Conservation (phyloP, 2,329 filamentous ascomycete genomes). For the Cyphellophora attinorum region DNA sequence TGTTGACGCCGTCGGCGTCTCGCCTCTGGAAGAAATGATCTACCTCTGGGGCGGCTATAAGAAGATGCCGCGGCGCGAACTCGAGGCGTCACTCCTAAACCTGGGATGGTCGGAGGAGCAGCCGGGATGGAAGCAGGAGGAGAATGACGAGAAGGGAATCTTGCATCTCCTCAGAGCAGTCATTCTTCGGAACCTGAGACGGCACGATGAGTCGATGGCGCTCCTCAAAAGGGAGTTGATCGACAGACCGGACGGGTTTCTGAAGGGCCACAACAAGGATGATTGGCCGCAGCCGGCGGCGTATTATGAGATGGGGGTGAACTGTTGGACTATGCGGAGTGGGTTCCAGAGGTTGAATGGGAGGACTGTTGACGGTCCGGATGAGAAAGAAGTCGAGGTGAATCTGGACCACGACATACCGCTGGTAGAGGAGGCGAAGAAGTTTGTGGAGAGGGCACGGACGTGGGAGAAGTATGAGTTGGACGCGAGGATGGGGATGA, state of each 20-base stretch:
- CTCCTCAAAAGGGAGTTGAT: constrained; percentile 56
- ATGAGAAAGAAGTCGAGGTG: background rate
- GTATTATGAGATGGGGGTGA: constrained; percentile 77
- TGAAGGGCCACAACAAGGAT: constrained; percentile 42
- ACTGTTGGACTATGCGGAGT: constrained; percentile 61
- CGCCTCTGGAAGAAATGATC: constrained; percentile 80
- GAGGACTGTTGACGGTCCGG: background rate
- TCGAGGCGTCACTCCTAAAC: constrained; percentile 54
- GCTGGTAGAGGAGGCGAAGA: constrained; percentile 42
- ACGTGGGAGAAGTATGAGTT: constrained; percentile 54
- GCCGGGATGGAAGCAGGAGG: constrained; percentile 41
- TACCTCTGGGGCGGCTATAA: constrained; percentile 89
- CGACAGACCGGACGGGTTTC: constrained; percentile 31
- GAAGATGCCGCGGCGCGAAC: constrained; percentile 59
- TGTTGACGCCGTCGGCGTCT: constrained; percentile 70
- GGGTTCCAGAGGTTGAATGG: constrained; percentile 20
- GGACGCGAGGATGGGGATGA: constrained; percentile 46
- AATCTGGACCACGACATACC: constrained; percentile 23
- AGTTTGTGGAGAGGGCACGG: constrained; percentile 47
- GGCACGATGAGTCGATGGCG: constrained; percentile 54
- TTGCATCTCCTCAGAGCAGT: constrained; percentile 58
- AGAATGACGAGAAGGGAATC: constrained; percentile 53
- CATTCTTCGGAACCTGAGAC: constrained; percentile 54
- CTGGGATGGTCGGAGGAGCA: constrained; percentile 54
- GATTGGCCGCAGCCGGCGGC: constrained; percentile 63